Conservation (phyloP, 176 grass and related monocot species). For the Raddia guianensis region DNA sequence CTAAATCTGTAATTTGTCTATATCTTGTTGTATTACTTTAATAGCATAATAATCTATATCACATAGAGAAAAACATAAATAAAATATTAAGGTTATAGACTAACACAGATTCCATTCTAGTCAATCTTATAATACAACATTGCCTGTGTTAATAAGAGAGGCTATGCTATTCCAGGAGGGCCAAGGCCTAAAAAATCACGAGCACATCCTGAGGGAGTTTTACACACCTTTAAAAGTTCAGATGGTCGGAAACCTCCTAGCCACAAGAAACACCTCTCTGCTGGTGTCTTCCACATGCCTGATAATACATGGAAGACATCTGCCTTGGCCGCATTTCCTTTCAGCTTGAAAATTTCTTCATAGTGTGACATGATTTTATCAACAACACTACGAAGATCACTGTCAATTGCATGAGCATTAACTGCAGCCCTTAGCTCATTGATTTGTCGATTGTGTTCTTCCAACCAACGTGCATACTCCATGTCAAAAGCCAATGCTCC, state of each 20-base stretch:
- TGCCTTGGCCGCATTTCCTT: constrained; percentile 81
- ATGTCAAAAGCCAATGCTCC: constrained; percentile 93
- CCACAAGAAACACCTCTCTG: constrained; percentile 98
- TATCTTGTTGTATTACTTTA: too few species aligned
- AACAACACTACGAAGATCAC: constrained; percentile 70
- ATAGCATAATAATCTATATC: neutral
- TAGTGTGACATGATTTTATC: constrained; percentile 78
- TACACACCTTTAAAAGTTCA: constrained; percentile 87
- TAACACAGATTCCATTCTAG: neutral
- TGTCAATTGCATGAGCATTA: constrained; percentile 89
- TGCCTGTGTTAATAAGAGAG: constrained; percentile 10
- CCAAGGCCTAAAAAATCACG: constrained; percentile 11
- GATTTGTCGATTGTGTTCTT: constrained; percentile 89
- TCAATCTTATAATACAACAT: constrained; percentile 6
- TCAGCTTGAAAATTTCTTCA: constrained; percentile 91
- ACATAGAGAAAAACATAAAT: neutral
- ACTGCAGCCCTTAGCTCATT: constrained; percentile 88
- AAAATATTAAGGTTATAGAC: neutral
- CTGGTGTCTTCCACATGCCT: constrained; percentile 99
- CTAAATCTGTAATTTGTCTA: neutral
- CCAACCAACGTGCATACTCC: constrained; percentile 91
- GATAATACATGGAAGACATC: constrained; percentile 98
- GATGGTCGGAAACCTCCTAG: constrained; percentile 92
- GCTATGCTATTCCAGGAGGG: constrained; percentile 2
- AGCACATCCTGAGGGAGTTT: constrained; percentile 14